Evolutionary conservation across 345 rosid genomes (phyloP).

Genomic region (Eucalyptus albens): DNA sequence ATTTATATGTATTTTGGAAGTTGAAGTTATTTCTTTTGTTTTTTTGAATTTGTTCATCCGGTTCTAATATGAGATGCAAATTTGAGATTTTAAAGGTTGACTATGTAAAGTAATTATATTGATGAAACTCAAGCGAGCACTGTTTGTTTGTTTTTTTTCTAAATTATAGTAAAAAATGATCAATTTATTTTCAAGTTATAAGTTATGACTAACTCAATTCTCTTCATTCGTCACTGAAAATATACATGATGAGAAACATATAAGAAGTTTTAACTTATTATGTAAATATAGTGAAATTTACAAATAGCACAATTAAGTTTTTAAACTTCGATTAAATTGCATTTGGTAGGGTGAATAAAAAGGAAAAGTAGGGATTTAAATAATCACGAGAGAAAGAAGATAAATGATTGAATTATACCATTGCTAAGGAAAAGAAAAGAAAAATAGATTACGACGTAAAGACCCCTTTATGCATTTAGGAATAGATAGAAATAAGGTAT

Average conservation of each 20-base stretch:
- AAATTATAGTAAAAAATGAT: not conserved
- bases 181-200: not conserved
- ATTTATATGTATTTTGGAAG: not conserved
- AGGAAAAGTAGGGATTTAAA: not conserved
- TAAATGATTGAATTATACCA: rapidly evolving
- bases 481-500: not conserved
- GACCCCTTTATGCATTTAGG: not conserved
- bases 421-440: not conserved
- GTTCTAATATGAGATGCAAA: not conserved
- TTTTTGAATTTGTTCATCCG: not conserved
- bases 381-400: rapidly evolving
- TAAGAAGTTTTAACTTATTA: too few species aligned
- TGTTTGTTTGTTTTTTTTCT: too few species aligned
- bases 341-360: not conserved
- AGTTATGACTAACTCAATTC: not conserved
- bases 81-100: not conserved
- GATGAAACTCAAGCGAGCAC: not conserved
- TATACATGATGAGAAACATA: not conserved
- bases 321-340: not conserved
- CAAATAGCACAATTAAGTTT: rapidly evolving
- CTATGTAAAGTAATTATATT: not conserved
- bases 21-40: not conserved
- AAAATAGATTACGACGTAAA: rapidly evolving
- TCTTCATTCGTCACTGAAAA: not conserved
- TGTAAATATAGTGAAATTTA: not conserved